Evolutionary conservation across 2,329 filamentous ascomycete species (phyloP).

Genomic region (Blumeriella jaapii): DNA sequence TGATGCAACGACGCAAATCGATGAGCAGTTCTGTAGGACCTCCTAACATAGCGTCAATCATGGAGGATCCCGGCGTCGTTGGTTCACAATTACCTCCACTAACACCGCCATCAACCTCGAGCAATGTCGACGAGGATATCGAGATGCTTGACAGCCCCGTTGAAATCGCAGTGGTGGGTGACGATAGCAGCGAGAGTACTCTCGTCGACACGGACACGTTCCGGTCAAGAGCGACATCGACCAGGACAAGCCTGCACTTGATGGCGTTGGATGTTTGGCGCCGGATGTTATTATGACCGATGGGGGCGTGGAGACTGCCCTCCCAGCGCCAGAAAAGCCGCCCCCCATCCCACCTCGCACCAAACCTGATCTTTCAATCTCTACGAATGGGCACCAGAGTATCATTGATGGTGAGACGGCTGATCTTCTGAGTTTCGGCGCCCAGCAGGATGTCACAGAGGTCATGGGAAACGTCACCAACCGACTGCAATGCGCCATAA

Average conservation of each 20-base stretch:
- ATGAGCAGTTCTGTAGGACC: conserved; percentile 29
- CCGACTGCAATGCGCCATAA: conserved; percentile 81
- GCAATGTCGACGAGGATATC: conserved; percentile 19
- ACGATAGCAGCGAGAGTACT: conserved; percentile 29
- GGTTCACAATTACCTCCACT: conserved; percentile 21
- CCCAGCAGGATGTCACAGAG: conserved; percentile 89
- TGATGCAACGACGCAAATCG: conserved; percentile 31
- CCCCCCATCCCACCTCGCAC: conserved; percentile 28
- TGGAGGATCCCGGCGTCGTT: conserved; percentile 17
- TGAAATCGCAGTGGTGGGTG: conserved; percentile 18
- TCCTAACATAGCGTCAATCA: conserved; percentile 17
- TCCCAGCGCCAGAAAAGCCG: conserved; percentile 22
- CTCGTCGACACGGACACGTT: conserved; percentile 26
- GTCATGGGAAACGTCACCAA: conserved; percentile 89
- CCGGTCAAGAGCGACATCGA: background rate
- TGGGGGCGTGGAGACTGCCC: conserved; percentile 19
- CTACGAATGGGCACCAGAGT: conserved; percentile 21
- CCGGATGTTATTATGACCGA: conserved; percentile 28
- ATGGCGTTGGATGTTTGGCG: background rate
- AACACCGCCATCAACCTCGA: conserved; percentile 9
- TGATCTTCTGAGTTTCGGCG: conserved; percentile 27
- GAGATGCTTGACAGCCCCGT: conserved; percentile 26
- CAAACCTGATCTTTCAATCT: conserved; percentile 25
- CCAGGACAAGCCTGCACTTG: conserved; percentile 2
- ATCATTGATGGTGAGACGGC: conserved; percentile 18